Evolutionary conservation across 1,284 basidiomycete species (phyloP), one percentile per base, ranked within the genome.

Genomic region (Naganishia sp.): DNA sequence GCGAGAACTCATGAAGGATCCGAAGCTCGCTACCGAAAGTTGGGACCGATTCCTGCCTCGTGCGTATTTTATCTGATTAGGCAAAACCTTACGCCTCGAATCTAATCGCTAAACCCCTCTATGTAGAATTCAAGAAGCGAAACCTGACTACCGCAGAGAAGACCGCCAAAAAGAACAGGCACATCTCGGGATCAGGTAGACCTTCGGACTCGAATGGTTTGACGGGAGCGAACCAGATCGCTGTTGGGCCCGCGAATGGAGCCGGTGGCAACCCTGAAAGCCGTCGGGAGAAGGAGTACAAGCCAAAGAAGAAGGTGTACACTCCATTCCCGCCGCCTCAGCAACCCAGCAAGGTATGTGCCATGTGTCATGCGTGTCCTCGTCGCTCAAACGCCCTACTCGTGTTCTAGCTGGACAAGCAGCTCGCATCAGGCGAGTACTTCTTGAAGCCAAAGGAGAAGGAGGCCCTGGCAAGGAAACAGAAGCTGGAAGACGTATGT

Each of bases 281-380:
- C 5, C 15, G 21, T n/a, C n/a, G 53, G 45, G 44, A 44, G 1
- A 46, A 23, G 44, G 55, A 44, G 31, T 78, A 81, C 57, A 86
- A 86, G 73, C 83, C 83, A 50, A 85, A 87, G 75, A 94, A 97
- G 86, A 98, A 98, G 80, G 84, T 88, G n/a, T 99, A 99, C 79
- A 99, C 96, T 15, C 96, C 96, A 3, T 99, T 99, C 87, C 96
- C 96, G 39, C 96, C 96, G 31, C 83, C 94, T 6, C 96, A 96
- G 75, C 84, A 87, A 71, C 94, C 93, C 44, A 88, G 92, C 74
- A 99, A 99, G 84, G 89, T 89, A 73, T 65, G 80, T 70, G 25
- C 42, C 18, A 33, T 16, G 39, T n/a, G n/a, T 33, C 33, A 25
- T 18, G 7, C 31, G 21, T 16, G 7, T 13, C 13, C 13, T 39